These are phyloP conservation scores for Ascoidea rubescens DNA, from an alignment of 805 yeast genomes.

Conservation along the genomic window DNA sequence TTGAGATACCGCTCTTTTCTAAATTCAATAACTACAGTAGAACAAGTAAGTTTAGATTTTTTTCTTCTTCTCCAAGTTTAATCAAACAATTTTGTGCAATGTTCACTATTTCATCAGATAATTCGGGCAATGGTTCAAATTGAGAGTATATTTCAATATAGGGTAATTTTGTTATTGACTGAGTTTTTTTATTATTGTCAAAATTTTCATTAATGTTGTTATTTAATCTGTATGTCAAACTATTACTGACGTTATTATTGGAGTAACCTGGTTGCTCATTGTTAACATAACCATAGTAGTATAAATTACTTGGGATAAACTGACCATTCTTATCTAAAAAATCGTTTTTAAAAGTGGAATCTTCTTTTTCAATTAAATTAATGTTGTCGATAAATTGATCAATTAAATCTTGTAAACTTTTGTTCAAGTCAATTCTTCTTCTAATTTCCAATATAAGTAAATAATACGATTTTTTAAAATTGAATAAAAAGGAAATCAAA, in stretches of 20 bases:
- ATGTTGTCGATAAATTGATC: neutral
- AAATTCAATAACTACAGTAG: slow-evolving; percentile 11
- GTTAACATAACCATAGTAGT: neutral
- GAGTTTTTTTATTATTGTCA: no score
- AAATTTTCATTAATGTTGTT: no score
- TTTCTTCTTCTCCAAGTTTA: no score
- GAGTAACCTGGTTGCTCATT: neutral
- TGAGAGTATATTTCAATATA: neutral
- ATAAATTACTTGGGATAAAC: neutral
- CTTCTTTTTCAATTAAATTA: neutral
- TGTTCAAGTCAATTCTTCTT: neutral
- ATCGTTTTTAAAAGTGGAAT: no score
- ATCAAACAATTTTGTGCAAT: neutral
- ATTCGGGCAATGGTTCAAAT: neutral
- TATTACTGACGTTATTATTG: no score
- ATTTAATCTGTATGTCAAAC: no score
- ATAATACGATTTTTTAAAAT: neutral
- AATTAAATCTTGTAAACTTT: no score
- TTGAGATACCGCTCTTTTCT: slow-evolving; percentile 7
- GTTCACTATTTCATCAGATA: neutral
- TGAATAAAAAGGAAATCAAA: no score
- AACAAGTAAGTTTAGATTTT: no score
- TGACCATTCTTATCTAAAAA: neutral
- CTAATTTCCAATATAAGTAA: neutral
- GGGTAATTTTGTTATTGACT: neutral